Evolutionary conservation across 2,329 filamentous ascomycete genomes (phyloP).

Genomic region (Aspergillus sp.): DNA sequence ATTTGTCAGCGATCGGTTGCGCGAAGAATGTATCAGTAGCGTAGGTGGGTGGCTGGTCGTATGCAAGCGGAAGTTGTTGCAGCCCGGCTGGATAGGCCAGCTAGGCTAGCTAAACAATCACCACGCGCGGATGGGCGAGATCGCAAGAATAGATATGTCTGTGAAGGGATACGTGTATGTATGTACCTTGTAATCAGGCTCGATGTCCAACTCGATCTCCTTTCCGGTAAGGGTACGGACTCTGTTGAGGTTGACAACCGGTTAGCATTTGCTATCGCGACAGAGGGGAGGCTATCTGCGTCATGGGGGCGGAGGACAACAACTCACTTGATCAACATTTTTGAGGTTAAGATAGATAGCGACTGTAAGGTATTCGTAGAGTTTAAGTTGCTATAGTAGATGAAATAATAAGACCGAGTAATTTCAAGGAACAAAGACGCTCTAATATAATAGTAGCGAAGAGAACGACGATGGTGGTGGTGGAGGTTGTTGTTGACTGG

Average conservation of each 20-base stretch:
- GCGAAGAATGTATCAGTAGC: not conserved
- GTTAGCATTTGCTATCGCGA: slow-evolving; percentile 12
- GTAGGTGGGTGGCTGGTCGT: too few relatives aligned
- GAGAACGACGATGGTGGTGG: slow-evolving; percentile 13
- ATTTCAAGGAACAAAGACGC: not conserved
- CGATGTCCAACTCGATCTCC: slow-evolving; percentile 98
- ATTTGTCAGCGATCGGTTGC: not conserved
- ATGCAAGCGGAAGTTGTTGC: too few relatives aligned
- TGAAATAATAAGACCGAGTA: not conserved
- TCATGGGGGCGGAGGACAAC: slow-evolving; percentile 1
- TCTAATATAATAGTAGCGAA: slow-evolving; percentile 13
- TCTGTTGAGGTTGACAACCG: slow-evolving; percentile 52
- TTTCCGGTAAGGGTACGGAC: slow-evolving; percentile 97
- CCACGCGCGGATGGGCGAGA: not conserved
- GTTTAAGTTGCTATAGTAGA: too few relatives aligned
- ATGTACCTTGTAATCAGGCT: slow-evolving; percentile 82
- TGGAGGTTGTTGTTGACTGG: slow-evolving; percentile 7
- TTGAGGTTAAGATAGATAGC: slow-evolving; percentile 23
- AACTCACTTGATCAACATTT: slow-evolving; percentile 56
- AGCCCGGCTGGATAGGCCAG: not conserved
- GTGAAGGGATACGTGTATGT: not conserved
- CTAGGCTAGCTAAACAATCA: not conserved
- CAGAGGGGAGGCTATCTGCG: not conserved
- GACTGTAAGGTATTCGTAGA: not conserved
- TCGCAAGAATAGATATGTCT: too few relatives aligned